Conservation (phyloP, 768 basidiomycete genomes). For the Piloderma croceum region DNA sequence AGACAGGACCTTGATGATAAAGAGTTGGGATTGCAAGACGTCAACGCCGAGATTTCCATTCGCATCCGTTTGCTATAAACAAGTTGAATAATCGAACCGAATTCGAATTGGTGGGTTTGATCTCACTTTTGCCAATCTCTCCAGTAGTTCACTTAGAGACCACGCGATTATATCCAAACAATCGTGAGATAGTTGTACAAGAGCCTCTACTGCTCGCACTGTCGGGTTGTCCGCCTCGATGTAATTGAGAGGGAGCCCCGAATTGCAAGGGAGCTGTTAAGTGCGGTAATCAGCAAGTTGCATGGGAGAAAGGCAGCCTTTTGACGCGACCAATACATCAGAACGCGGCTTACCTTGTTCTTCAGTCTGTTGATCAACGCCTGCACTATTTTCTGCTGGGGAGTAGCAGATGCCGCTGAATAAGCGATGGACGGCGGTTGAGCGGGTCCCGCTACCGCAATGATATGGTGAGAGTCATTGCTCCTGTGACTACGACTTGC, state of each 20-base stretch:
- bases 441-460: slow-evolving; percentile 8
- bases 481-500: slow-evolving; percentile 52
- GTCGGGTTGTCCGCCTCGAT: slow-evolving; percentile 75
- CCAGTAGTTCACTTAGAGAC: slow-evolving; percentile 71
- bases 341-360: slow-evolving; percentile 47
- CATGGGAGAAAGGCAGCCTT: background rate
- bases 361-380: slow-evolving; percentile 76
- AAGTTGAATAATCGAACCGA: slow-evolving; percentile 1
- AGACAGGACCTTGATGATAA: slow-evolving; percentile 75
- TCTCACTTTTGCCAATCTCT: slow-evolving; percentile 68
- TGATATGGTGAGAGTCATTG: slow-evolving; percentile 53
- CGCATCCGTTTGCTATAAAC: slow-evolving; percentile 45
- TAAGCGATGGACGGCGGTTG: slow-evolving; percentile 34
- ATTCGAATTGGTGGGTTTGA: slow-evolving; percentile 8
- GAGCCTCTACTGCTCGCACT: slow-evolving; percentile 68
- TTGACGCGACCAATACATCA: background rate
- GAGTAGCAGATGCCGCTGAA: slow-evolving; percentile 38
- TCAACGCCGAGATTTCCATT: slow-evolving; percentile 55
- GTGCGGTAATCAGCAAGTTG: background rate
- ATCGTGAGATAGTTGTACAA: slow-evolving; percentile 74
- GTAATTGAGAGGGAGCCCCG: slow-evolving; percentile 65
- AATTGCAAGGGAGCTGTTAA: slow-evolving; percentile 75
- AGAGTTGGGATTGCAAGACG: slow-evolving; percentile 80
- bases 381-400: slow-evolving; percentile 79
- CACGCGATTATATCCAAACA: slow-evolving; percentile 77